These are phyloP conservation scores for Dictyostelium purpureum DNA, from an alignment of 78 protist genomes.

Conservation along the genomic window DNA sequence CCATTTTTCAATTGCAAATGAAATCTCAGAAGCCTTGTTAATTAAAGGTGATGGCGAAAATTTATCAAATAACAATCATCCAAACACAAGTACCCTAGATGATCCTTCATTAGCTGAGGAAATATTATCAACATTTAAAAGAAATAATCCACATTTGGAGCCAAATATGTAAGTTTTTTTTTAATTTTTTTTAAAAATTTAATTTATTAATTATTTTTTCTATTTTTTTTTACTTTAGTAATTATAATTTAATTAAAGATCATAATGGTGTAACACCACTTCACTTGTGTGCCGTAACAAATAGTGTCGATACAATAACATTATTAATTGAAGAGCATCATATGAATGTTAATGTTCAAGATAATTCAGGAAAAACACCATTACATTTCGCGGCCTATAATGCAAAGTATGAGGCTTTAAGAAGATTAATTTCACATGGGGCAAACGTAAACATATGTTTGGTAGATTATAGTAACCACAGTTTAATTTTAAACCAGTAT, in stretches of 20 bases:
- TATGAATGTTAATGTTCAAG: constrained; percentile 65
- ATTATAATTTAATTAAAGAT: constrained; percentile 57
- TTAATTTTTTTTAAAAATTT: neutral
- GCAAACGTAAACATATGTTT: constrained; percentile 46
- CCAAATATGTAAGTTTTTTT: neutral
- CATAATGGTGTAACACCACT: constrained; percentile 49
- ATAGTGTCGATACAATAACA: neutral
- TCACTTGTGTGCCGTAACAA: constrained; percentile 34
- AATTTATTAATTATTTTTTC: neutral
- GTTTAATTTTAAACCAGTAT: neutral
- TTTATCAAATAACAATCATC: neutral
- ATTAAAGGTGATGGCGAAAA: constrained; percentile 37
- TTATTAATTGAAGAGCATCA: neutral
- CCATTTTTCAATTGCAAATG: constrained; percentile 50
- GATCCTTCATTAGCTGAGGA: constrained; percentile 27
- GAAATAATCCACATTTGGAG: constrained; percentile 16
- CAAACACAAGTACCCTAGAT: neutral
- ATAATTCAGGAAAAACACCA: constrained; percentile 58
- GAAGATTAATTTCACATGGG: constrained; percentile 11
- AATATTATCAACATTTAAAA: constrained; percentile 12
- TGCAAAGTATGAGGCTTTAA: constrained; percentile 22
- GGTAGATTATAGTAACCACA: neutral
- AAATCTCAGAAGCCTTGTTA: constrained; percentile 39
- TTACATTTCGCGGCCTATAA: constrained; percentile 53
- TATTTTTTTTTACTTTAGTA: neutral